Base-by-base conservation (phyloP, 2,329 filamentous ascomycete species). In the Colletotrichum lentis region DNA sequence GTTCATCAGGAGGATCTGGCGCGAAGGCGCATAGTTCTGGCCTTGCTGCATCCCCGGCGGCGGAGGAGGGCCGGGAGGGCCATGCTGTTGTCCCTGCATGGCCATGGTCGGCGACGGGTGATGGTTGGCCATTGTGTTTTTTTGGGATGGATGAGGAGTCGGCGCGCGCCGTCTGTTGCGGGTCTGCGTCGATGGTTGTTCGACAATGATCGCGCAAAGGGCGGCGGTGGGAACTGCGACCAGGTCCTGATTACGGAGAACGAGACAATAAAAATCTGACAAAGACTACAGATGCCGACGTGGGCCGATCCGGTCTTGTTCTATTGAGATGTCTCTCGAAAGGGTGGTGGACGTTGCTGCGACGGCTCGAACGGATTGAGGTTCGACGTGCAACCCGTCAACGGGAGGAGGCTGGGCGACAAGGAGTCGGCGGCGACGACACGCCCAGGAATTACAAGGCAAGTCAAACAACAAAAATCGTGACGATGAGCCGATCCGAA, bases 41-140 rank as follows among this genome's bases (percentile, higher is more conserved):
- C 79, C 81, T 69, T 84, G 85, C 73, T 86, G 77, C 69, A 81
- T 77, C 74, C 86, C 78, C 80, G 89, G 76, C 80, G 86, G 76
- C 69, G 83, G 83, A 70, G 88, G 87, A 69, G 85, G 86, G 22
- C 86, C 85, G 72, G 91, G 88, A 66, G 89, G 88, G 61, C 86
- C 88, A 81, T 90, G 88, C 75, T 90, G 88, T 69, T 84, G 83
- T 83, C 88, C 84, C 74, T 87, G 86, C 81, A 94, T 91, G 77
- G 84, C 86, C 81, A 92, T 91, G 67, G 91, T 91, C 47, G 92
- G 92, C 74, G 92, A 95, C 49, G 90, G 90, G 76, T 94, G 92
- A 74, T 92, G 91, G 79, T 92, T 91, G 73, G 90, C 89, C 90
- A 93, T 93, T 71, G 71, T 80, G 75, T 73, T 62, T 1, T 73